Base-by-base conservation (phyloP, 441 rosid genomes). In the Erysimum cheiri region DNA sequence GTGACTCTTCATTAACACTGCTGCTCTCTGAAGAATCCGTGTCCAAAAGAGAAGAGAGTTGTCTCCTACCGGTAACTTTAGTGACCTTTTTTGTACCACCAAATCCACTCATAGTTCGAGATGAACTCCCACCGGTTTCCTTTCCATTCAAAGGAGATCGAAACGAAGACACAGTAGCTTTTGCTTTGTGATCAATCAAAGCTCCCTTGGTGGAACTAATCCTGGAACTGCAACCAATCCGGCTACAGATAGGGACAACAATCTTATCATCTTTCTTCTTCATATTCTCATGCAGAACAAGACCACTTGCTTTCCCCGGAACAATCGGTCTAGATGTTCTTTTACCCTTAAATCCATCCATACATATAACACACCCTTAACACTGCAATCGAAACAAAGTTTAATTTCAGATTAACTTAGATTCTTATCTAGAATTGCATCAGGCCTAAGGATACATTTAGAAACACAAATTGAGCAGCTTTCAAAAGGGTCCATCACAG, bases 301-400 rank as follows among this genome's bases (percentile, higher is more conserved):
- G 80, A 54, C 87, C 78, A 60, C 89, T 81, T 31, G 87, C 84
- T 81, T 83, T 92, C 17, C 83, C 71, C 0, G 88, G 64, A 43
- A 64, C 35, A 61, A 81, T 77, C 64, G 77, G 70, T 70, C 73
- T 77, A 2, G 67, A 46, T 48, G 60, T 57, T 80, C 85, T 80
- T 76, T 90, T 85, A 59, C 93, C 84, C 44, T 88, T 80, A 67
- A 62, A 78, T 61, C 85, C 95, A 80, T 92, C 97, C 99, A 95
- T 95, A 64, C 71, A 69, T 65, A 70, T n/a, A 41, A 44, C 29
- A 65, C 37, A 67, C 59, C 41, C n/a, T 15, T 3, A 59, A 60
- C 59, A 37, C 80, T 71, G 72, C 73, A 71, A 76, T 7, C 1
- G 4, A 29, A 75, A 64, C 46, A 50, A 44, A 54, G 7, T 1